Evolutionary conservation across 306 rosid genomes (phyloP), one percentile per base, ranked within the genome.

Genomic region (Urtica urens): DNA sequence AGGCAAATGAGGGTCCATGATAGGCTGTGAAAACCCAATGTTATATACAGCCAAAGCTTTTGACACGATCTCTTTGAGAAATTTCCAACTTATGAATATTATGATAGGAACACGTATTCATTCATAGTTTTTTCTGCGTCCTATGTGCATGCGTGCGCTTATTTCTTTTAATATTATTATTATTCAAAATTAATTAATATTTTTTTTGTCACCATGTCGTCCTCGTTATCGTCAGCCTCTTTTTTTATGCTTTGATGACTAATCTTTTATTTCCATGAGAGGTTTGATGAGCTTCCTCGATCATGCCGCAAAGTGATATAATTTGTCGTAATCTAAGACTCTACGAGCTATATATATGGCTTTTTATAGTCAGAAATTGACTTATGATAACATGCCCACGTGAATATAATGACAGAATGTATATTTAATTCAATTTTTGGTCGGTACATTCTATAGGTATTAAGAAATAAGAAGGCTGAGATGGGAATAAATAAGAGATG

Each of bases 351-450:
- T 5, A 0, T 9, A 10, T 38, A 2, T 27, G 57, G 56, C 5
- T 23, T 23, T 1, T 11, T 18, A 15, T 23, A 13, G 10, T 8
- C 4, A 23, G 3, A 1, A 21, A 51, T 66, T 45, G 66, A 66
- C 66, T 58, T 42, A 1, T 0, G 22, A 8, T 14, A 26, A 44
- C 50, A 46, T 21, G 26, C 60, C 38, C 66, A 52, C 66, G 66
- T 66, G 66, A n/a, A n/a, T n/a, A n/a, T n/a, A n/a, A n/a, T n/a
- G n/a, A n/a, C n/a, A n/a, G n/a, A n/a, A n/a, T n/a, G n/a, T n/a
- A n/a, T n/a, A n/a, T n/a, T n/a, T n/a, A n/a, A n/a, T n/a, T n/a
- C n/a, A n/a, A n/a, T n/a, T n/a, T n/a, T n/a, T n/a, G n/a, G n/a
- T n/a, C n/a, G n/a, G n/a, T n/a, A n/a, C n/a, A n/a, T n/a, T n/a